A percentile compares a stretch with the other conserved stretches of the same genome.
These are phyloP conservation scores for Serendipita indica DNA, from an alignment of 768 basidiomycete genomes.

Conservation along the genomic window DNA sequence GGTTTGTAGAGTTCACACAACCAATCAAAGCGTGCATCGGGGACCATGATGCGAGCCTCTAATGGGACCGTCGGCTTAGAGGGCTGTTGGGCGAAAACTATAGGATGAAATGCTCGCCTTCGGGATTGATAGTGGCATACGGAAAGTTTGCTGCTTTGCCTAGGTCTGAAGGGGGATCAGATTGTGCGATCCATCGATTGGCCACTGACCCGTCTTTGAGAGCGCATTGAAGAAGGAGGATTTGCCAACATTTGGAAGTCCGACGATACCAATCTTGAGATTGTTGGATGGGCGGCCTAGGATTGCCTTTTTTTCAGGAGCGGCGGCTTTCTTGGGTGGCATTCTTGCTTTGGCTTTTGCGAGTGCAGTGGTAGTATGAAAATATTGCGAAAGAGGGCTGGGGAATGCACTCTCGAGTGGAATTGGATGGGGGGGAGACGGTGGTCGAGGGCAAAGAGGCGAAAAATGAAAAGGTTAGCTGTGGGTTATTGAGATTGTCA, in stretches of 20 bases:
- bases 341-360: slow-evolving; percentile 32
- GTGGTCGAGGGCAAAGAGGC: no score
- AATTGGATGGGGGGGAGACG: no score
- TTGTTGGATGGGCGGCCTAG: slow-evolving; percentile 93
- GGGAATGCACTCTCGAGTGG: neutral
- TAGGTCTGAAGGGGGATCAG: slow-evolving; percentile 38
- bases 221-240: slow-evolving; percentile 98
- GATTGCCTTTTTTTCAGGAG: slow-evolving; percentile 66
- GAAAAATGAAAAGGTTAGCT: no score
- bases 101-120: slow-evolving; percentile 25
- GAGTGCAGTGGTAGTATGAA: neutral
- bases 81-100: neutral
- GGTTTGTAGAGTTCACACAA: slow-evolving; percentile 86
- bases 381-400: neutral
- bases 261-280: slow-evolving; percentile 97
- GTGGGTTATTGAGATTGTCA: no score
- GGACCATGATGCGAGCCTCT: slow-evolving; percentile 83
- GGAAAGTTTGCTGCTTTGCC: slow-evolving; percentile 97
- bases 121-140: slow-evolving; percentile 85
- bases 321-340: slow-evolving; percentile 79
- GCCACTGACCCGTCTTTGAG: slow-evolving; percentile 63
- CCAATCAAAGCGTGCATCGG: slow-evolving; percentile 90
- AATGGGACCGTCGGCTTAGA: slow-evolving; percentile 29
- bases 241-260: slow-evolving; percentile 94
- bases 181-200: neutral